These are phyloP conservation scores for Picea mariana DNA, from an alignment of 83 land plant genomes.

Conservation along the genomic window DNA sequence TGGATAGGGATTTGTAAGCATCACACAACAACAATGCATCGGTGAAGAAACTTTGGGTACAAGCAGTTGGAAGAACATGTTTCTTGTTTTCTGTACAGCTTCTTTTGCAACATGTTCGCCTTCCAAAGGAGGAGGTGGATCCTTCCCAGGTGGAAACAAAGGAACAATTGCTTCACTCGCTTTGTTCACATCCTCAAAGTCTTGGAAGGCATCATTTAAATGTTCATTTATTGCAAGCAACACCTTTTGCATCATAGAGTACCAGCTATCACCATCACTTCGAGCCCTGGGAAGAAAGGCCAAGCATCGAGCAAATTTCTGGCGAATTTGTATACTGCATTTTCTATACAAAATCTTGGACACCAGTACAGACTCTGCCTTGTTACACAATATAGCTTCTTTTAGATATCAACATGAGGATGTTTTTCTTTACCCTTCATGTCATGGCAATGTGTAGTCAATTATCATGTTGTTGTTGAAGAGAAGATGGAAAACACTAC, in stretches of 20 bases:
- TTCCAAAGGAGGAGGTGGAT: slow-evolving; percentile 67
- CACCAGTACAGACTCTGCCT: slow-evolving; percentile 52
- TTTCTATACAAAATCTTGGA: slow-evolving; percentile 63
- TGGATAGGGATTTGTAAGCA: slow-evolving; percentile 78
- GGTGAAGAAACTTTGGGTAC: slow-evolving; percentile 59
- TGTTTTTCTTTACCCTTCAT: too few species aligned
- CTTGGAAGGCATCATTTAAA: slow-evolving; percentile 74
- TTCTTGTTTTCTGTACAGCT: too few species aligned
- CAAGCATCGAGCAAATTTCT: slow-evolving; percentile 75
- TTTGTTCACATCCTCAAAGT: slow-evolving; percentile 76
- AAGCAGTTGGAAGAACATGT: slow-evolving; percentile 45
- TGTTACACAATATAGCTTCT: too few species aligned
- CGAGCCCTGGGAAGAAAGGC: slow-evolving; percentile 81
- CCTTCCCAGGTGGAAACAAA: slow-evolving; percentile 76
- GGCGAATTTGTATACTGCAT: slow-evolving; percentile 37
- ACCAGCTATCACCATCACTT: slow-evolving; percentile 86
- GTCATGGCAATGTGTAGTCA: too few species aligned
- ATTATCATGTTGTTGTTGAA: slow-evolving; percentile 52
- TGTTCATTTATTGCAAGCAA: slow-evolving; percentile 58
- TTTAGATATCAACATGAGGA: too few species aligned
- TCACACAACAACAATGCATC: slow-evolving; percentile 56
- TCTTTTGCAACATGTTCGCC: slow-evolving; percentile 35
- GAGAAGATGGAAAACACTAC: slow-evolving; percentile 48
- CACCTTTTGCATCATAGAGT: slow-evolving; percentile 73
- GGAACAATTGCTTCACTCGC: slow-evolving; percentile 48